These are phyloP conservation scores for Collariella sp. DNA, from an alignment of 495 filamentous ascomycete species.

Conservation along the genomic window DNA sequence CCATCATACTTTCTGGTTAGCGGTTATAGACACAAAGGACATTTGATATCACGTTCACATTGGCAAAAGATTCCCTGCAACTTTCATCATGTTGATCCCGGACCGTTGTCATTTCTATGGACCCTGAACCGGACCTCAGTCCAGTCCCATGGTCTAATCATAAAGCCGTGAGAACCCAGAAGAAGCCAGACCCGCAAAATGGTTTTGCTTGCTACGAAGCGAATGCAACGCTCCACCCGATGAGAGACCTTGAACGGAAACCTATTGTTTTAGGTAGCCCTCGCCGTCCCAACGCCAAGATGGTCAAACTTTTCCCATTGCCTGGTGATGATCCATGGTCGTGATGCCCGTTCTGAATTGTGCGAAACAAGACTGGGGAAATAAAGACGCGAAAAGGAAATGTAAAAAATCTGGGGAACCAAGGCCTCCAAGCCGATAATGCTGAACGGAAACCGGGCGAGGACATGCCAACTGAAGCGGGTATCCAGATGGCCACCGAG, in stretches of 20 bases:
- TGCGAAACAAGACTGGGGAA: constrained; percentile 3
- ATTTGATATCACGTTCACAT: background rate
- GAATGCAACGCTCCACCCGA: constrained; percentile 12
- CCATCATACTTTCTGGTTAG: background rate
- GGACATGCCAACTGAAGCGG: constrained; percentile 22
- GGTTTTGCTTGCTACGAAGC: constrained; percentile 9
- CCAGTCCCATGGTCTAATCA: constrained; percentile 27
- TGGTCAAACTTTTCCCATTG: constrained; percentile 28
- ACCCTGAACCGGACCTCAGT: constrained; percentile 17
- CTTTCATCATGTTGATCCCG: constrained; percentile 3
- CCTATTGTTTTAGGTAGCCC: constrained; percentile 11
- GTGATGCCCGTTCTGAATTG: constrained; percentile 17
- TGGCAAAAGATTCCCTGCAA: too few species aligned
- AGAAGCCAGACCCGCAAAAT: constrained; percentile 15
- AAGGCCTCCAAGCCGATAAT: constrained; percentile 8
- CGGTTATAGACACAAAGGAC: background rate
- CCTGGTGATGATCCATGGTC: constrained; percentile 21
- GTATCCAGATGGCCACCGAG: constrained; percentile 31
- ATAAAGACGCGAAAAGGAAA: constrained; percentile 14
- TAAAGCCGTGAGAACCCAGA: constrained; percentile 19
- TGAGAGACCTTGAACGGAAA: constrained; percentile 2
- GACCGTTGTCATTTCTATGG: constrained; percentile 19
- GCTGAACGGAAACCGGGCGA: constrained; percentile 12
- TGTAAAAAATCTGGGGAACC: constrained; percentile 7
- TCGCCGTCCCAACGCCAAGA: constrained; percentile 27